phyloP scores from a whole-genome alignment of 1,284 basidiomycete genomes.

The Fomitopsis schrenkii region DNA sequence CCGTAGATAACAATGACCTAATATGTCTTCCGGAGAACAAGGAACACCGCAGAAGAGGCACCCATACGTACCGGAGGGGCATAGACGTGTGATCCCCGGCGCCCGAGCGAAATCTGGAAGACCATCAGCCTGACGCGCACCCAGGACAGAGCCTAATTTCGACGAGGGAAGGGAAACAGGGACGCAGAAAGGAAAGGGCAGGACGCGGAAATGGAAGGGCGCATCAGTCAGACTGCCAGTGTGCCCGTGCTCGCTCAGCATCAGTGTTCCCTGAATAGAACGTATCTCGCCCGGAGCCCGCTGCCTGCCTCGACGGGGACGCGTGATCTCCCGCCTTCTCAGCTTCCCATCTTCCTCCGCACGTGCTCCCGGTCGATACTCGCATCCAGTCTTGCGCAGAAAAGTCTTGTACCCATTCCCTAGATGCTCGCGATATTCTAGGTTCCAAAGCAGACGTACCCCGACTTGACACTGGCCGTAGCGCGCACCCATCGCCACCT shows the following conservation, averaged over 20 bases:
- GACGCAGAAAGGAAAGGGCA: background rate
- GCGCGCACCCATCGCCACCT: too few species aligned
- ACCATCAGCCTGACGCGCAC: background rate
- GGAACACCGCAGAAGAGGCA: background rate
- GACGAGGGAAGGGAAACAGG: background rate
- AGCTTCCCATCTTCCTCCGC: background rate
- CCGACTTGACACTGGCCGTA: too few species aligned
- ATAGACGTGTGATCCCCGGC: background rate
- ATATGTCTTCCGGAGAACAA: background rate
- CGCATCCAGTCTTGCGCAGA: background rate
- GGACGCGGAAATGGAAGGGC: background rate
- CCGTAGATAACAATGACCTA: too few species aligned
- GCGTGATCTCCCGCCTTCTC: background rate
- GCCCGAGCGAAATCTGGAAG: background rate
- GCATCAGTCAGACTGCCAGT: background rate
- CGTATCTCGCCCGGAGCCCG: too few species aligned
- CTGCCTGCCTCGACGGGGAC: background rate
- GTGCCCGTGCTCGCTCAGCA: background rate
- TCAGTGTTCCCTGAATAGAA: background rate
- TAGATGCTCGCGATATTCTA: too few species aligned
- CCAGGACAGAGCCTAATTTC: background rate
- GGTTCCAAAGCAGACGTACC: too few species aligned
- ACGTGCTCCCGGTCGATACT: background rate
- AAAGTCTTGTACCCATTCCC: too few species aligned
- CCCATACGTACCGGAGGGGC: background rate